Evolutionary conservation across 2,329 filamentous ascomycete species (phyloP).

Genomic region (Stemphylium vesicarium): DNA sequence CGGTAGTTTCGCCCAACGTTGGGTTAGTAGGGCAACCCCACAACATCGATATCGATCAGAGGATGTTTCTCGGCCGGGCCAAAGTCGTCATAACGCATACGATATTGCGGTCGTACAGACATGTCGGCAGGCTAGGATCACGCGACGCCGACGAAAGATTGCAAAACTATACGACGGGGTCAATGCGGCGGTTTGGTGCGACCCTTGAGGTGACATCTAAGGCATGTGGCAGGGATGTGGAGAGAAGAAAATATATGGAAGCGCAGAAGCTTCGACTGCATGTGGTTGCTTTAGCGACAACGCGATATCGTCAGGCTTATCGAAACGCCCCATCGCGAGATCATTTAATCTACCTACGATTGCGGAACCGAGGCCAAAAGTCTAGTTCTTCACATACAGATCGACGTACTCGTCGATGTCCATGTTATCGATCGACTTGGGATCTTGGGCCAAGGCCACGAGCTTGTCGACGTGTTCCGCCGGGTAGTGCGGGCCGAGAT

Average conservation of each 20-base stretch:
- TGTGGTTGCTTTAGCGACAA: slow-evolving; percentile 22
- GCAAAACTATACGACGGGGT: slow-evolving; percentile 16
- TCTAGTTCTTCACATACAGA: slow-evolving; percentile 69
- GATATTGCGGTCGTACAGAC: slow-evolving; percentile 10
- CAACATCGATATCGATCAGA: slow-evolving; percentile 9
- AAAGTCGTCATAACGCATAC: slow-evolving; percentile 12
- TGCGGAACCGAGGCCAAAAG: slow-evolving; percentile 11
- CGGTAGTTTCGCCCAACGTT: slow-evolving; percentile 19
- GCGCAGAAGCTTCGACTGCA: slow-evolving; percentile 10
- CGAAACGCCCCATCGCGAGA: slow-evolving; percentile 10
- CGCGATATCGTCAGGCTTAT: slow-evolving; percentile 14
- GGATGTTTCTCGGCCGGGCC: slow-evolving; percentile 1
- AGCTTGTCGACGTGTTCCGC: slow-evolving; percentile 80
- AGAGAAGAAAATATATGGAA: slow-evolving; percentile 12
- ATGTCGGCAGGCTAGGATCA: slow-evolving; percentile 15
- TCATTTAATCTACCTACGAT: slow-evolving; percentile 33
- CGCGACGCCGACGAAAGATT: slow-evolving; percentile 14
- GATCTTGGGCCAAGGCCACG: slow-evolving; percentile 77
- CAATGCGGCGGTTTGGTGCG: slow-evolving; percentile 10
- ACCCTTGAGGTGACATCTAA: slow-evolving; percentile 8
- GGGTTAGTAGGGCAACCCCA: slow-evolving; percentile 5
- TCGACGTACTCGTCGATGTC: slow-evolving; percentile 94
- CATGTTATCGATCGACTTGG: slow-evolving; percentile 76
- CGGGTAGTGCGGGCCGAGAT: slow-evolving; percentile 82
- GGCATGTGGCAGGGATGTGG: slow-evolving; percentile 16